phyloP scores from a whole-genome alignment of 495 filamentous ascomycete species.

The Tetracladium marchalianum region DNA sequence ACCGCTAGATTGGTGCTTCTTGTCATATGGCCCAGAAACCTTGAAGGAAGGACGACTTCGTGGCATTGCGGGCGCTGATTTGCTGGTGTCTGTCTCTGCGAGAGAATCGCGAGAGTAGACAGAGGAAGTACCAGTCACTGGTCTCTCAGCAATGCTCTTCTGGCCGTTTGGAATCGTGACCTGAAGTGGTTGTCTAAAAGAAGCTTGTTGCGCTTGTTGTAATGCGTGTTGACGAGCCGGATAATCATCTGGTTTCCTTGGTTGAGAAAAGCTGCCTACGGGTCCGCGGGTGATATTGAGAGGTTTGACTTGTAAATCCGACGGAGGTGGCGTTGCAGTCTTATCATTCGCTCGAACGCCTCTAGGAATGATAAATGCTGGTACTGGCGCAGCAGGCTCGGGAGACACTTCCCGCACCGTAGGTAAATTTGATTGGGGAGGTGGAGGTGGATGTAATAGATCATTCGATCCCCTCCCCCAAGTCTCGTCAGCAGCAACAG shows the following conservation, averaged over 20 bases:
- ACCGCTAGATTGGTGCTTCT: constrained; percentile 14
- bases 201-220: not conserved
- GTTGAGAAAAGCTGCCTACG: constrained; percentile 15
- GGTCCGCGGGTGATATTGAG: not conserved
- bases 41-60: constrained; percentile 4
- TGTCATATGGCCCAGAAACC: constrained; percentile 15
- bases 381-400: not conserved
- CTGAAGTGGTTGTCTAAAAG: not conserved
- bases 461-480: constrained; percentile 8
- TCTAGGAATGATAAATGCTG: not conserved
- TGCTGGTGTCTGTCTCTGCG: not conserved
- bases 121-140: constrained; percentile 7
- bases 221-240: not conserved
- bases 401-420: not conserved
- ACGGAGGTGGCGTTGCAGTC: not conserved
- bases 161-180: constrained; percentile 1
- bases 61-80: not conserved
- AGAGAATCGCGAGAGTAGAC: constrained; percentile 7
- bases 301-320: not conserved
- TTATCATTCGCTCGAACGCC: not conserved
- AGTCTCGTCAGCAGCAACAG: constrained; percentile 3
- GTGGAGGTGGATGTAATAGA: not conserved
- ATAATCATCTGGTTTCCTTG: constrained; percentile 7
- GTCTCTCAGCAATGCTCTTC: not conserved
- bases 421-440: constrained; percentile 1